Percentiles rank a stretch among this genome's conserved stretches.
Evolutionary conservation across 345 rosid genomes (phyloP).

Genomic region (Bretschneidera sinensis): DNA sequence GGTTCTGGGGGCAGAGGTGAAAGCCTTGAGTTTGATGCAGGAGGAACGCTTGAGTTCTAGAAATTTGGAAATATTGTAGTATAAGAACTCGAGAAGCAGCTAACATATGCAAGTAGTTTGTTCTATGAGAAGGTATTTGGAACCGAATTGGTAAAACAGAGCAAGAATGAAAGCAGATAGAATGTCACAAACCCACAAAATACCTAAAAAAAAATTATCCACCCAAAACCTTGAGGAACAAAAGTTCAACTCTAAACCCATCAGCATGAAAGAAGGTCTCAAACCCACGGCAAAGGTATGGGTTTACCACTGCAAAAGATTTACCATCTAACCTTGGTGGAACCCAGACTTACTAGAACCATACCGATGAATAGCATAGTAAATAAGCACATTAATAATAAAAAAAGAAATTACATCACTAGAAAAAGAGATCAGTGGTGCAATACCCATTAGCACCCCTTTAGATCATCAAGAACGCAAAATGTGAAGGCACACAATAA

Average conservation of each 20-base stretch:
- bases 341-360: not conserved
- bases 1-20: slow-evolving; percentile 98
- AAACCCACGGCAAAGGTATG: not conserved
- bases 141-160: not conserved
- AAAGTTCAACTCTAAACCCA: not conserved
- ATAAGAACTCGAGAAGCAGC: not conserved
- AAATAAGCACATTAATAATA: too few relatives aligned
- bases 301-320: not conserved
- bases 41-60: slow-evolving; percentile 58
- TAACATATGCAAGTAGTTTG: not conserved
- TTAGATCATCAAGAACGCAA: too few relatives aligned
- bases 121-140: not conserved
- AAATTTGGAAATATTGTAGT: slow-evolving; percentile 9
- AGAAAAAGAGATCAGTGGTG: not conserved
- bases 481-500: too few relatives aligned
- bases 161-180: not conserved
- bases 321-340: too few relatives aligned
- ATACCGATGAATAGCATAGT: not conserved
- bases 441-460: too few relatives aligned
- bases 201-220: not conserved
- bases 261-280: not conserved
- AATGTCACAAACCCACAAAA: not conserved
- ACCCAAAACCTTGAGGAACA: not conserved
- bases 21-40: slow-evolving; percentile 78
- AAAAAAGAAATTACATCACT: not conserved